Percentiles rank a stretch among this genome's conserved stretches.
Evolutionary conservation across 768 basidiomycete genomes (phyloP).

Genomic region (Mycena maculata): DNA sequence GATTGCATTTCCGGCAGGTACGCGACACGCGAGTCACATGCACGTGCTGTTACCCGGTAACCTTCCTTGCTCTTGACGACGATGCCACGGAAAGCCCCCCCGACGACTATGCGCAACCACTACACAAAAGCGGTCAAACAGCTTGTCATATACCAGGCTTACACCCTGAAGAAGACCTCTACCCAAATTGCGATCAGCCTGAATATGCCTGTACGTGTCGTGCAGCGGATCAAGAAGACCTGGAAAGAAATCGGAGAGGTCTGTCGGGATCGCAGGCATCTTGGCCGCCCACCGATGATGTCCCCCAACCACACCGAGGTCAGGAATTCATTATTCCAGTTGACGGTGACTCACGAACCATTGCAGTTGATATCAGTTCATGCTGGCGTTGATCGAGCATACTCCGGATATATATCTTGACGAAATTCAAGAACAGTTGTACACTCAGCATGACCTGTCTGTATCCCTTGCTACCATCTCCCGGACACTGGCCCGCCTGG

Average conservation of each 20-base stretch:
- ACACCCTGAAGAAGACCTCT: not conserved
- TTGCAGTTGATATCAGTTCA: conserved; percentile 7
- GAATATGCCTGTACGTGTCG: not conserved
- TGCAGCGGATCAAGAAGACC: conserved; percentile 10
- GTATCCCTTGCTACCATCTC: not conserved
- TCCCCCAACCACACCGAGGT: no score
- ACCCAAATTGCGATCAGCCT: conserved; percentile 2
- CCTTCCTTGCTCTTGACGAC: no score
- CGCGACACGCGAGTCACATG: no score
- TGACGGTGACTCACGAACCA: conserved; percentile 17
- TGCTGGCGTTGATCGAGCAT: not conserved
- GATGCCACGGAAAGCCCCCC: no score
- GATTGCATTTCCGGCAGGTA: no score
- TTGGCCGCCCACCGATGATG: conserved; percentile 2
- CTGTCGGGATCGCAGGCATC: not conserved
- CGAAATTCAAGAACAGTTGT: conserved; percentile 26
- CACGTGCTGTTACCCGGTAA: no score
- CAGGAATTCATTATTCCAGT: no score
- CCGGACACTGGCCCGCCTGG: not conserved
- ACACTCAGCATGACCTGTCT: not conserved
- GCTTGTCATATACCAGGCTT: not conserved
- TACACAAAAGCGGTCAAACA: not conserved
- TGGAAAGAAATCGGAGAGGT: conserved; percentile 34
- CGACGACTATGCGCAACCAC: not conserved
- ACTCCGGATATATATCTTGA: no score